A percentile compares a stretch with the other conserved stretches of the same genome.
phyloP scores from a whole-genome alignment of 2,329 filamentous ascomycete species.

The Ophiostoma tasmaniense region DNA sequence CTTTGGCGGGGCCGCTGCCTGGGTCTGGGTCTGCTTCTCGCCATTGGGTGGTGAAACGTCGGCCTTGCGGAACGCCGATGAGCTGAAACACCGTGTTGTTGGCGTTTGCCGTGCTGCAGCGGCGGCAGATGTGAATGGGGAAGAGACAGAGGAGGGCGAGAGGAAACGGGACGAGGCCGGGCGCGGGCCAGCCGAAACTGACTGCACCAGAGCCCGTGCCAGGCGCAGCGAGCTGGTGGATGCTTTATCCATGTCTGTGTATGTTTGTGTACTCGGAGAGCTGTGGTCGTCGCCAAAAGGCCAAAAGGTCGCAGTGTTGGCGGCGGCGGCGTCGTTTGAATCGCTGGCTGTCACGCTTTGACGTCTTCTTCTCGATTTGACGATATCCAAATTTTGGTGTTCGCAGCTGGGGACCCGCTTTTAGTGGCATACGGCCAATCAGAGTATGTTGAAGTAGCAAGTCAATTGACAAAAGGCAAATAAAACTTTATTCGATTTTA shows the following conservation, averaged over 20 bases:
- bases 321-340: neutral
- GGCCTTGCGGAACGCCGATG: neutral
- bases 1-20: neutral
- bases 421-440: neutral
- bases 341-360: neutral
- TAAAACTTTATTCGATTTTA: neutral
- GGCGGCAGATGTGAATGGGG: neutral
- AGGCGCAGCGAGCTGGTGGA: constrained; percentile 35
- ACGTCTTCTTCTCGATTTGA: neutral
- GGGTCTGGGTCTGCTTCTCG: neutral
- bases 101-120: constrained; percentile 10
- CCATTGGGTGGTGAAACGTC: constrained; percentile 10
- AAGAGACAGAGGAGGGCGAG: constrained; percentile 1
- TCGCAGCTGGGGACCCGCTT: neutral
- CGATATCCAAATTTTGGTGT: constrained; percentile 3
- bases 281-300: neutral
- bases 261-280: too few relatives aligned
- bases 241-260: constrained; percentile 35
- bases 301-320: neutral
- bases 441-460: neutral
- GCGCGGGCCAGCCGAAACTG: constrained; percentile 25
- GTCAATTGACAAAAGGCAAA: neutral
- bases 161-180: neutral
- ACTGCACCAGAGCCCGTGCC: constrained; percentile 33
- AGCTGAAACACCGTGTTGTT: constrained; percentile 14